These are phyloP conservation scores for Beauveria pseudobassiana DNA, from an alignment of 2,329 filamentous ascomycete genomes.

Conservation along the genomic window DNA sequence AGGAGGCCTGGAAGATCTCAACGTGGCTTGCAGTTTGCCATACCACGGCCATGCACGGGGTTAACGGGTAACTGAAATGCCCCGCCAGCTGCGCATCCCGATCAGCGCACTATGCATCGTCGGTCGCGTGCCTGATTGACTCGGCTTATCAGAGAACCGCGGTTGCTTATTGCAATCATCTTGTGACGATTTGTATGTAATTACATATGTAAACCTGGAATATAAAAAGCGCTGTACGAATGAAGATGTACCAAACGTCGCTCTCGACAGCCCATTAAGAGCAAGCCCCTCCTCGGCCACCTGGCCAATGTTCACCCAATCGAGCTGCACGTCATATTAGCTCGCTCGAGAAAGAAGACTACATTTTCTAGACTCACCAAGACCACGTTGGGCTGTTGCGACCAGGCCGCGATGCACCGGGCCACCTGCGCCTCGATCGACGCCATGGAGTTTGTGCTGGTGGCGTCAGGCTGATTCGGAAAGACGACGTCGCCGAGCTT, in stretches of 20 bases:
- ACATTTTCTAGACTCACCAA: conserved; percentile 23
- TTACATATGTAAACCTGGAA: background rate
- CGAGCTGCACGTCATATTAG: conserved; percentile 26
- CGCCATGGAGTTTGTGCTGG: conserved; percentile 26
- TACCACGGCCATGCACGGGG: background rate
- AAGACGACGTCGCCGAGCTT: conserved; percentile 26
- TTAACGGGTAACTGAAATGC: background rate
- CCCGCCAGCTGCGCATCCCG: background rate
- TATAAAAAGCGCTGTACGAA: background rate
- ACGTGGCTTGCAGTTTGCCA: background rate
- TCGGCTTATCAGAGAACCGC: background rate
- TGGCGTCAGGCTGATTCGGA: conserved; percentile 23
- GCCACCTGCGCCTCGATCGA: conserved; percentile 23
- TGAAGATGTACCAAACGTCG: too few relatives aligned
- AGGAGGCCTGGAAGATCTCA: background rate
- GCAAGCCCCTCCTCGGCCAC: conserved; percentile 29
- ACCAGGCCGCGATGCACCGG: conserved; percentile 20
- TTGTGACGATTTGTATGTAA: background rate
- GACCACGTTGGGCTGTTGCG: conserved; percentile 23
- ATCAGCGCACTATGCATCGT: background rate
- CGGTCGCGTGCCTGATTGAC: background rate
- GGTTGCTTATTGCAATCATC: too few relatives aligned
- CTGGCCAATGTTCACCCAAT: conserved; percentile 35
- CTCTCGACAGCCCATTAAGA: conserved; percentile 28
- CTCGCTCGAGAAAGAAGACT: background rate